Base-by-base conservation (phyloP, 1,284 basidiomycete genomes). In the Phenoliferia sp. region DNA sequence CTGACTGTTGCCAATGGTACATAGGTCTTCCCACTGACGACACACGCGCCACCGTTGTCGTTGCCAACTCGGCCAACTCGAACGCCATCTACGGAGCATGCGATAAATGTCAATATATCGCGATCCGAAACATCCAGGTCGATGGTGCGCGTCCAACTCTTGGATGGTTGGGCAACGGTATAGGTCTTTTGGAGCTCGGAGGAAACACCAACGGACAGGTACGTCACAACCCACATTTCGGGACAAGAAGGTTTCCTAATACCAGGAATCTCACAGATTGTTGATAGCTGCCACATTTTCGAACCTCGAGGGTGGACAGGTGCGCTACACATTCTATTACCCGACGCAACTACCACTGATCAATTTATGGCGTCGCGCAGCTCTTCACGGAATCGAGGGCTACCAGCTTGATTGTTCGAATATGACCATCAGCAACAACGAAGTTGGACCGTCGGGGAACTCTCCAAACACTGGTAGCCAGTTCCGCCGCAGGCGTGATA, bases 161-260 rank as follows among this genome's bases (percentile, higher is more conserved):
- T 19, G 78, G 77, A 15, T 66, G 69, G n/a, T 75, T 79, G 64
- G 69, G 73, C 35, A 73, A 61, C 28, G 77, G 77, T n/a, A 70
- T 75, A 31, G 79, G 68, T 6, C 76, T 80, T 35, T 72, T 80
- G 62, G 80, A 80, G 69, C 71, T 80, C 63, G 80, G 80, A 9
- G 81, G 80, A 15, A 71, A 73, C 34, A 79, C 76, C 61, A 63
- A 66, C 1, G 75, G 77, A 19, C 72, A 74, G 68, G 62, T 62
- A 17, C 32, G 75, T 36, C 59, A 67, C 19, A 59, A 68, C 33
- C 66, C 26, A 58, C 63, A 74, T 54, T 57, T 73, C 48, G 69
- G 59, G 50, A 5, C 3, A 28, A 7, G 6, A 6, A 17, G 52
- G 15, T n/a, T 22, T 17, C n/a, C 32, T 29, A 17, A 31, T 26